Base-by-base conservation (phyloP, 352 stramenopile genomes). In the Phytophthora vignae region DNA sequence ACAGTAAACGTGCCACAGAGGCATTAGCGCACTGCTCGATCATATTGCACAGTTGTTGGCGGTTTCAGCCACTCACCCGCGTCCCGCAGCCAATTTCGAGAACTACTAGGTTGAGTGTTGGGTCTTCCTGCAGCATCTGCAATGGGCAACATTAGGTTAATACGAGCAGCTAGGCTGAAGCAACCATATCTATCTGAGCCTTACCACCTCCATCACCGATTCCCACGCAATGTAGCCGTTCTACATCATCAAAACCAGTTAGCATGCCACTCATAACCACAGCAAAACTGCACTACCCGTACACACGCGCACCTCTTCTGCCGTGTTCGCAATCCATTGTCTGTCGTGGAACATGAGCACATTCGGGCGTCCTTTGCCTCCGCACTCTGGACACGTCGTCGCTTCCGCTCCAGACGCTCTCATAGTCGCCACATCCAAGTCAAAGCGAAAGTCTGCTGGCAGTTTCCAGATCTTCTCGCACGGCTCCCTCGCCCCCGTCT, bases 281-380 rank as follows among this genome's bases (percentile, higher is more conserved):
- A n/a, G n/a, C 15, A 19, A 58, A 2, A 49, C 12, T 40, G 25
- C 46, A 52, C 49, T 8, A 31, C 40, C 40, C 40, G 7, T 14
- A 15, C 62, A 17, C 44, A 63, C 58, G 5, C 22, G 22, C 46
- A 95, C 88, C 79, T 93, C 85, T 50, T 93, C 83, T 4, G 63
- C 49, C 1, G 67, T 67, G 56, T 97, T 97, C 3, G 85, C 74
- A 33, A 96, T 82, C 92, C 90, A 97, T 17, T 87, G 83, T 46
- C 82, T 87, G 74, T 98, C 93, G 40, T 90, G 82, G 64, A 98
- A 98, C 93, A 98, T 98, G 14, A 98, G 80, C 25, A 98, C 88
- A 52, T 96, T 96, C 0, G 93, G 93, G 12, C 93, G 88, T 0
- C 78, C 87, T 42, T 87, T 82, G 8, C 80, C 79, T 10, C 79